Evolutionary conservation across 2,329 filamentous ascomycete genomes (phyloP).

Genomic region (Chalaropsis ovoidea): DNA sequence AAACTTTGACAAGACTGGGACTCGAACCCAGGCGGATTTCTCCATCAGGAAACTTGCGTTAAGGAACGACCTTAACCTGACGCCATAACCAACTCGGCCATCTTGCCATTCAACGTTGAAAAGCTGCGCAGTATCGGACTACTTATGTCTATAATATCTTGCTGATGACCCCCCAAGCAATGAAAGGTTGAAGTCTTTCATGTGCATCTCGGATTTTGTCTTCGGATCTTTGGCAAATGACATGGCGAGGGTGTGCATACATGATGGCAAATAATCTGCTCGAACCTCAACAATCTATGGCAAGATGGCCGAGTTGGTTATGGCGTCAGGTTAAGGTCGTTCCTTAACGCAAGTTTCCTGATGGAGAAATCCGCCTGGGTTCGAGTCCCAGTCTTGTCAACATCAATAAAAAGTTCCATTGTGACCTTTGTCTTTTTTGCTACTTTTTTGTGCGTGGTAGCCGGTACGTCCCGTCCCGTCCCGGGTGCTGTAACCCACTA

Average conservation of each 20-base stretch:
- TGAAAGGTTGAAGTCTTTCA: too few relatives aligned
- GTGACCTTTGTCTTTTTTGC: too few relatives aligned
- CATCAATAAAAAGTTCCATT: too few relatives aligned
- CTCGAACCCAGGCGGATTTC: constrained; percentile 24
- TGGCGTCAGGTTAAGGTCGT: constrained; percentile 33
- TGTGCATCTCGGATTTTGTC: background rate
- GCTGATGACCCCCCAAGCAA: too few relatives aligned
- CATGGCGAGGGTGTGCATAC: background rate
- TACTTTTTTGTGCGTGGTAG: too few relatives aligned
- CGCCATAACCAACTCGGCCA: constrained; percentile 34
- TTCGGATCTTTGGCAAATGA: background rate
- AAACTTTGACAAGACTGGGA: constrained; percentile 23
- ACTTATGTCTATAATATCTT: background rate
- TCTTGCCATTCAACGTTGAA: constrained; percentile 26
- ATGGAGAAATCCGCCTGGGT: constrained; percentile 25
- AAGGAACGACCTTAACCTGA: constrained; percentile 31
- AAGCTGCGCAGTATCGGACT: too few relatives aligned
- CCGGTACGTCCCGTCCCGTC: too few relatives aligned
- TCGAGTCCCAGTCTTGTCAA: constrained; percentile 25
- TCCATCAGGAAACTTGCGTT: constrained; percentile 24
- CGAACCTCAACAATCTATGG: background rate
- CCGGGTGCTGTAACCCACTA: background rate
- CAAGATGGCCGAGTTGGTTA: constrained; percentile 34
- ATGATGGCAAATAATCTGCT: background rate
- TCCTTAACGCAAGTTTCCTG: constrained; percentile 21